Evolutionary conservation across 176 grass and related monocot genomes (phyloP).

Genomic region (Cenchrus fungigraminus): DNA sequence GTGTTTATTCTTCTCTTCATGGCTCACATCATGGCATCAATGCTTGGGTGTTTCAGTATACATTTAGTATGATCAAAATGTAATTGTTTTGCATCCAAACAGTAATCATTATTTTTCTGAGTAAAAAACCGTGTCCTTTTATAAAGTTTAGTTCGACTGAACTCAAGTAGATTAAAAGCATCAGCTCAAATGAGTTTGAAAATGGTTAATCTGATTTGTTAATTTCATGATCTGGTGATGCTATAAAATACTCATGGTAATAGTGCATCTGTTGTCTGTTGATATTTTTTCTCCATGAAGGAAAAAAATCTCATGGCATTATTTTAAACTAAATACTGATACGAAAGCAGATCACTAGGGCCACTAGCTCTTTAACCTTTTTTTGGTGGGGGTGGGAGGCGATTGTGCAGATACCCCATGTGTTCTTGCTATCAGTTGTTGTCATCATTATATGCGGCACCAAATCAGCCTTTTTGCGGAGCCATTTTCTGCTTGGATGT

Average conservation of each 20-base stretch:
- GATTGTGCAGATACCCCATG: background rate
- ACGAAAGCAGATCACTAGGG: background rate
- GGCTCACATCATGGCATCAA: too few relatives aligned
- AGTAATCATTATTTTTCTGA: background rate
- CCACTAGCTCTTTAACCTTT: background rate
- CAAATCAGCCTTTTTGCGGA: slow-evolving; percentile 6
- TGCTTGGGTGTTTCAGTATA: background rate
- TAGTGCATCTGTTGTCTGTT: background rate
- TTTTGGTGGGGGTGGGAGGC: background rate
- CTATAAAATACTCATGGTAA: slow-evolving; percentile 17
- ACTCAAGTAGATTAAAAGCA: background rate
- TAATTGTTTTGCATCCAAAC: slow-evolving; percentile 2
- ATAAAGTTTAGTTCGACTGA: background rate
- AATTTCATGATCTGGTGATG: background rate
- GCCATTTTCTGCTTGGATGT: slow-evolving; percentile 20
- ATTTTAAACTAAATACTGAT: background rate
- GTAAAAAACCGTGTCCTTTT: background rate
- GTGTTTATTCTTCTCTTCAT: background rate
- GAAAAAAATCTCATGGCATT: background rate
- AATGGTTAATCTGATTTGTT: slow-evolving; percentile 23
- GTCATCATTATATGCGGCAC: slow-evolving; percentile 30
- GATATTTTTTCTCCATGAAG: background rate
- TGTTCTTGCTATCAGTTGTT: slow-evolving; percentile 19
- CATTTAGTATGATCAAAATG: background rate
- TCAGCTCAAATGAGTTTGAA: background rate